Evolutionary conservation across 805 yeast genomes (phyloP).

Genomic region (Lipomyces sp.): DNA sequence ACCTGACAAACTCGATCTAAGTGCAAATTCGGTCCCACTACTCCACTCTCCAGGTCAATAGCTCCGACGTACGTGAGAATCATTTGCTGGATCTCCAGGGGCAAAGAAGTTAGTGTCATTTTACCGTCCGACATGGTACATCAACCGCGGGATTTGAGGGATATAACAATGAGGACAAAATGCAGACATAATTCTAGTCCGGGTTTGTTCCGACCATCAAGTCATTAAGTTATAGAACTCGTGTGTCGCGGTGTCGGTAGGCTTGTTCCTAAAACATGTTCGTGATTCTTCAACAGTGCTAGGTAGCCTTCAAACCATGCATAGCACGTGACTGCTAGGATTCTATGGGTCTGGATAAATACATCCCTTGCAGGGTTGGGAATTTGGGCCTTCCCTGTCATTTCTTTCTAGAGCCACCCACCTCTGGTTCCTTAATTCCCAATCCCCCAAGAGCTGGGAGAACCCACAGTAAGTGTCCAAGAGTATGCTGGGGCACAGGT

Average conservation of each 20-base stretch:
- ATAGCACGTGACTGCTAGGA: too few relatives aligned
- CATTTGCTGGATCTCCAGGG: conserved; percentile 15
- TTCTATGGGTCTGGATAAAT: too few relatives aligned
- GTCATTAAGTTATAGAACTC: background rate
- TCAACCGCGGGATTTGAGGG: background rate
- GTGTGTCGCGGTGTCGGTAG: background rate
- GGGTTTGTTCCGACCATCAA: background rate
- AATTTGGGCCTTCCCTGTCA: too few relatives aligned
- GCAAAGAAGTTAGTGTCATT: background rate
- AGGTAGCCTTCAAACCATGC: too few relatives aligned
- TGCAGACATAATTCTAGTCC: background rate
- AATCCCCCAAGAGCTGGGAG: too few relatives aligned
- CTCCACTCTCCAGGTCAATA: background rate
- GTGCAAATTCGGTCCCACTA: background rate
- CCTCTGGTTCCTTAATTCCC: too few relatives aligned
- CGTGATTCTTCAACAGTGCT: too few relatives aligned
- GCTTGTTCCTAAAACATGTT: too few relatives aligned
- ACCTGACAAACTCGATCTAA: conserved; percentile 6
- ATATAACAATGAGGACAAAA: background rate
- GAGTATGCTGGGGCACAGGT: too few relatives aligned
- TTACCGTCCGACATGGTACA: background rate
- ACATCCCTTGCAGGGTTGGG: too few relatives aligned
- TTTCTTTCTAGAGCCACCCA: too few relatives aligned
- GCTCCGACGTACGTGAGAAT: conserved; percentile 11
- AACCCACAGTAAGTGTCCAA: too few relatives aligned